Percentiles rank a stretch among this genome's conserved stretches.
Conservation (phyloP, 2,329 filamentous ascomycete species). For the Talaromyces islandicus region DNA sequence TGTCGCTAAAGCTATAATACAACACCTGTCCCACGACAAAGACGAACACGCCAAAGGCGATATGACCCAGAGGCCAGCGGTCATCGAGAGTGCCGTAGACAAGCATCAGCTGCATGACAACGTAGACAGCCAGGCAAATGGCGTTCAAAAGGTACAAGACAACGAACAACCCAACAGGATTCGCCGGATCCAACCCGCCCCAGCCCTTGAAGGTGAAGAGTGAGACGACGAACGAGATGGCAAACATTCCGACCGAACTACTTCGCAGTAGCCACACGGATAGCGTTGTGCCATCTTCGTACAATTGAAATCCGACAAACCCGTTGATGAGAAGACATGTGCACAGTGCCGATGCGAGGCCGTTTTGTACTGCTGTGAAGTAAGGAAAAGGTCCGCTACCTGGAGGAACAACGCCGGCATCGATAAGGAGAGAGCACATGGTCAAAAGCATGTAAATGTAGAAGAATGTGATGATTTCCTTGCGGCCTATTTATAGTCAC, state of each 20-base stretch:
- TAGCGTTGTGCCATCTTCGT: conserved; percentile 90
- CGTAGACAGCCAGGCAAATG: conserved; percentile 77
- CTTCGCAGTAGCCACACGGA: conserved; percentile 89
- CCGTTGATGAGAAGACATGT: conserved; percentile 92
- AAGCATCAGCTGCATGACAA: conserved; percentile 80
- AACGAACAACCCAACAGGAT: conserved; percentile 83
- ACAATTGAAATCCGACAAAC: conserved; percentile 96
- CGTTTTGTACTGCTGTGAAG: conserved; percentile 82
- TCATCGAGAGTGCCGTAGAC: conserved; percentile 88
- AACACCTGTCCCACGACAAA: conserved; percentile 89
- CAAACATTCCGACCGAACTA: conserved; percentile 73
- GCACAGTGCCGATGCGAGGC: conserved; percentile 76
- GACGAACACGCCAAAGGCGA: conserved; percentile 83
- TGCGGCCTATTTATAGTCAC: conserved; percentile 46
- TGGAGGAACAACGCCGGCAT: conserved; percentile 85
- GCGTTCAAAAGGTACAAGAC: conserved; percentile 89
- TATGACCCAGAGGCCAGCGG: conserved; percentile 90
- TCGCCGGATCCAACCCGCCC: conserved; percentile 77
- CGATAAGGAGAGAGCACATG: conserved; percentile 80
- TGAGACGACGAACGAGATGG: conserved; percentile 78
- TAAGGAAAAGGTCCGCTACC: conserved; percentile 77
- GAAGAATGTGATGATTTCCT: conserved; percentile 83
- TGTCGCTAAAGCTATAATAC: conserved; percentile 80
- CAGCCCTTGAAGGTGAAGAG: conserved; percentile 89
- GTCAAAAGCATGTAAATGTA: conserved; percentile 92